Percentiles rank a stretch among this genome's conserved stretches.
Evolutionary conservation across 306 rosid genomes (phyloP).

Genomic region (Medicago arabica): DNA sequence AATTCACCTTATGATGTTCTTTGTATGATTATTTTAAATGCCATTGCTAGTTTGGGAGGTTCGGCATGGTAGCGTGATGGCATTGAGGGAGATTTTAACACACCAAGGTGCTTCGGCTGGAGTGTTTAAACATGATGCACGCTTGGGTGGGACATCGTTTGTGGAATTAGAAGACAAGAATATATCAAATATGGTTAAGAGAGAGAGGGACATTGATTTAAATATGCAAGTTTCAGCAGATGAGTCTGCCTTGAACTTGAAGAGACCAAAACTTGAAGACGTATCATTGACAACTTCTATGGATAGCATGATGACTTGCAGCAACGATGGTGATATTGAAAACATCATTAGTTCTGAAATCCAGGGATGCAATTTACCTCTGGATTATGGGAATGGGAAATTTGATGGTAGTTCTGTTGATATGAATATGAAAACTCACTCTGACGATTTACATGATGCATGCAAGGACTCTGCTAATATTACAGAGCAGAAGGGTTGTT

Average conservation of each 20-base stretch:
- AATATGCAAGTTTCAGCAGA: conserved; percentile 66
- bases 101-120: conserved; percentile 97
- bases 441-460: conserved; percentile 44
- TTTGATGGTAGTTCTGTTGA: conserved; percentile 49
- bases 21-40: conserved; percentile 36
- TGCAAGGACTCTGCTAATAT: conserved; percentile 43
- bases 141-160: conserved; percentile 48
- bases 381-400: conserved; percentile 57
- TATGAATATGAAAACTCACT: conserved; percentile 56
- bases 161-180: conserved; percentile 63
- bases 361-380: conserved; percentile 53
- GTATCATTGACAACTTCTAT: conserved; percentile 49
- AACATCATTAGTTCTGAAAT: conserved; percentile 55
- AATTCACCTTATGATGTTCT: conserved; percentile 17
- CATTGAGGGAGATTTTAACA: conserved; percentile 89
- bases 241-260: conserved; percentile 61
- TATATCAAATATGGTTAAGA: conserved; percentile 56
- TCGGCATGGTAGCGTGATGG: conserved; percentile 98
- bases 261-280: conserved; percentile 77
- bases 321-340: conserved; percentile 54
- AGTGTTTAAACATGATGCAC: conserved; percentile 62
- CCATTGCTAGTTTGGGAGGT: conserved; percentile 84
- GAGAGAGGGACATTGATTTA: conserved; percentile 84
- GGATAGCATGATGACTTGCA: conserved; percentile 53
- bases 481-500: conserved; percentile 48